These are phyloP conservation scores for Tolypocladium tropicale DNA, from an alignment of 2,329 filamentous ascomycete genomes.

Conservation along the genomic window DNA sequence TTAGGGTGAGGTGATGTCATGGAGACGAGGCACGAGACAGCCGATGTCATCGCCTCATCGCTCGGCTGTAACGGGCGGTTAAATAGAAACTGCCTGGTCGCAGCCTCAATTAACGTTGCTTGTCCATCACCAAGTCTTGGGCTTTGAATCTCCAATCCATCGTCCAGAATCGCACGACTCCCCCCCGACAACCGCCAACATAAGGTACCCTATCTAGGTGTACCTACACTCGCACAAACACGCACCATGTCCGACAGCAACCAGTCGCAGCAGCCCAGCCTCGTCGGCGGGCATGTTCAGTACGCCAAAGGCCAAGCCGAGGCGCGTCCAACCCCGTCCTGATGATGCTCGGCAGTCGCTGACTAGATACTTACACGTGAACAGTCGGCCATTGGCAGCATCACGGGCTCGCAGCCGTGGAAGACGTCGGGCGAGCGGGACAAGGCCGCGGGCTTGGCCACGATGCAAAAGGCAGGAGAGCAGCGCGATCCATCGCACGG, in stretches of 20 bases:
- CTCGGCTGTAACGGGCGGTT: background rate
- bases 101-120: background rate
- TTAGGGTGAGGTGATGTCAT: background rate
- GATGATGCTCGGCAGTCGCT: background rate
- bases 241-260: conserved; percentile 18
- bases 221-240: no score
- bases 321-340: conserved; percentile 26
- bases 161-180: background rate
- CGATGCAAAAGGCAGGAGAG: conserved; percentile 51
- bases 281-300: conserved; percentile 53
- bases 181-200: background rate
- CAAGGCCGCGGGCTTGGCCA: conserved; percentile 49
- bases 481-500: conserved; percentile 45
- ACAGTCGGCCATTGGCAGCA: conserved; percentile 47
- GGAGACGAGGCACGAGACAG: background rate
- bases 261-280: conserved; percentile 39
- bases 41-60: background rate
- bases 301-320: conserved; percentile 60
- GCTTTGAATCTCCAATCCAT: background rate
- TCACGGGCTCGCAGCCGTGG: conserved; percentile 55
- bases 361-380: background rate
- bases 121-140: background rate
- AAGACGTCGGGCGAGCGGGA: conserved; percentile 52
- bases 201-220: no score
- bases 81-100: background rate